These are phyloP conservation scores for Colletotrichum acutatum DNA, from an alignment of 2,329 filamentous ascomycete species.

Conservation along the genomic window DNA sequence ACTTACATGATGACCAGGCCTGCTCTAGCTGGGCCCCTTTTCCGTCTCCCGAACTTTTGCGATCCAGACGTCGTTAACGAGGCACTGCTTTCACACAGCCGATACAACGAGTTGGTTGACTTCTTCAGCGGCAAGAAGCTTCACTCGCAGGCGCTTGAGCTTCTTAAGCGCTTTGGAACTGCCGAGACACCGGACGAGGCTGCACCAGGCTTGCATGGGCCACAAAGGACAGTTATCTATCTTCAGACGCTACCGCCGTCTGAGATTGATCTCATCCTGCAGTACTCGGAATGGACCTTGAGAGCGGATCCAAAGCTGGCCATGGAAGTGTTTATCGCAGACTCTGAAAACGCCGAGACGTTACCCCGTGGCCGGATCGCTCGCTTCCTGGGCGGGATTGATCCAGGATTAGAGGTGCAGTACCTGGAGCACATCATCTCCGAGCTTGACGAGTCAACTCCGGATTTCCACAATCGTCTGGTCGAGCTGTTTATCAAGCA, in stretches of 20 bases:
- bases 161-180: slow-evolving; percentile 84
- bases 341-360: slow-evolving; percentile 91
- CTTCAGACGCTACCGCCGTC: slow-evolving; percentile 89
- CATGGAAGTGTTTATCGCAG: slow-evolving; percentile 93
- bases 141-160: slow-evolving; percentile 85
- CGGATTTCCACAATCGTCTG: slow-evolving; percentile 87
- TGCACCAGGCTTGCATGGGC: slow-evolving; percentile 75
- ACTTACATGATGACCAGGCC: slow-evolving; percentile 95
- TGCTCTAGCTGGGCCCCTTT: slow-evolving; percentile 85
- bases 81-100: slow-evolving; percentile 85
- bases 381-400: slow-evolving; percentile 76
- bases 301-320: slow-evolving; percentile 76
- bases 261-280: slow-evolving; percentile 88
- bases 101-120: slow-evolving; percentile 95
- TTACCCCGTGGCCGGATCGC: slow-evolving; percentile 82
- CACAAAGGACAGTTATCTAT: slow-evolving; percentile 86
- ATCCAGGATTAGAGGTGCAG: slow-evolving; percentile 76
- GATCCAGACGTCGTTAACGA: slow-evolving; percentile 96
- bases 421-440: slow-evolving; percentile 93
- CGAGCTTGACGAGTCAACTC: slow-evolving; percentile 85
- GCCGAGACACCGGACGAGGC: slow-evolving; percentile 61
- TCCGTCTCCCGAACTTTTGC: slow-evolving; percentile 97
- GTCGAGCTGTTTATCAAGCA: slow-evolving; percentile 77
- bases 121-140: slow-evolving; percentile 96
- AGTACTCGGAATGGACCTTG: slow-evolving; percentile 91